These are phyloP conservation scores for Rhynchospora pubera DNA, from an alignment of 176 grass and related monocot species.

Conservation along the genomic window DNA sequence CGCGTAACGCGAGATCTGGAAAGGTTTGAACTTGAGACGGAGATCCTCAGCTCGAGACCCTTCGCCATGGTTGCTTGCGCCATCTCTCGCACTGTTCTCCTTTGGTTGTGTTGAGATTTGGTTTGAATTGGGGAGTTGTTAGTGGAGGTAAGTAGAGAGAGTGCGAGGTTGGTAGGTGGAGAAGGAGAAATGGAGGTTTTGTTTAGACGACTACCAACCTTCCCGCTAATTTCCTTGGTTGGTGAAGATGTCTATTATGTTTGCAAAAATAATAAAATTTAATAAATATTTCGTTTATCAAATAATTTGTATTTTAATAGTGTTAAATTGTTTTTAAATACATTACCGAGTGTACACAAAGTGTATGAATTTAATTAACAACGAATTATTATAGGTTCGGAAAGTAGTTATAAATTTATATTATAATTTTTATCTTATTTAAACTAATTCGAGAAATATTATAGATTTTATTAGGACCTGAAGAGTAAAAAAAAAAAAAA, in stretches of 20 bases:
- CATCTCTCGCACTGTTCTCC: slow-evolving; percentile 12
- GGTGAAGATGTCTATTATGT: not conserved
- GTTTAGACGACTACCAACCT: not conserved
- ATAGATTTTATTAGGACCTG: too few species aligned
- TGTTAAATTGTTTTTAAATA: too few species aligned
- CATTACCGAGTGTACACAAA: not conserved
- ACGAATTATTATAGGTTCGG: too few species aligned
- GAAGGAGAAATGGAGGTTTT: slow-evolving; percentile 5
- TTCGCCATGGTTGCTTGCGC: slow-evolving; percentile 31
- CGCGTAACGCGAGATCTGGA: slow-evolving; percentile 2
- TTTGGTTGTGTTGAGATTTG: slow-evolving; percentile 5
- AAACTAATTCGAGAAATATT: too few species aligned
- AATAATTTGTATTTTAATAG: too few species aligned
- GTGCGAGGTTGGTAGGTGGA: not conserved
- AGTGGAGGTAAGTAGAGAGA: slow-evolving; percentile 14
- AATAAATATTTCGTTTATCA: not conserved
- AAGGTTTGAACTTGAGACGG: not conserved
- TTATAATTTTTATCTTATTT: too few species aligned
- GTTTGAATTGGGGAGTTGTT: slow-evolving; percentile 11
- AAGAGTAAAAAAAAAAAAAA: too few species aligned
- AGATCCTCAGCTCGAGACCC: slow-evolving; percentile 19
- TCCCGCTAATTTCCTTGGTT: not conserved
- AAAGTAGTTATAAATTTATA: too few species aligned
- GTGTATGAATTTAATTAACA: too few species aligned
- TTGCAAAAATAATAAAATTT: not conserved